Evolutionary conservation across 306 rosid species (phyloP), one percentile per base, ranked within the genome.

Genomic region (Albizia julibrissin): DNA sequence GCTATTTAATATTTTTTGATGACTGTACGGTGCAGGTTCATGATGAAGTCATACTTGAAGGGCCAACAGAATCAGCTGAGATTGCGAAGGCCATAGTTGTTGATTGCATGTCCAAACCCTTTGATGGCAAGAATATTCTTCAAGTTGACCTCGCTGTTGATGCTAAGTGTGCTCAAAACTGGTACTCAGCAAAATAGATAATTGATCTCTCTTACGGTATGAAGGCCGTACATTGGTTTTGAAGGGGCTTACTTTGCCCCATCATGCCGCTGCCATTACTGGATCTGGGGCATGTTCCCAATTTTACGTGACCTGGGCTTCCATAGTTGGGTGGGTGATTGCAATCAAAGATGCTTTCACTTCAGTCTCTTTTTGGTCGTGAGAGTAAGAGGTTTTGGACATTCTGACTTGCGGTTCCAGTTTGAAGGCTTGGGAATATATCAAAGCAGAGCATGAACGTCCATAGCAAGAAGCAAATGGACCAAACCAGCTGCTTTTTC

Each of bases 31-130:
- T 56, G 22, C 88, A 94, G 98, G 97, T 94, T 82, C 98, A 92
- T 81, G 99, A 95, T 83, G 98, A 95, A 91, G 97, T 93, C 78
- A 95, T 95, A 80, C 85, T 95, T 86, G 99, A 95, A 91, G 99
- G 99, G 73, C 99, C 99, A 43, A 86, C 89, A 3, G 96, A 92
- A 52, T 89, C 97, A 0, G 98, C 94, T 1, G 94, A 92, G 86
- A 85, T 87, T 50, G 99, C 99, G 0, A 95, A 93, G 91, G 90
- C 89, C 79, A 87, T 95, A 85, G 98, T 95, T 73, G 89, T 89
- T 26, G 92, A 95, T 22, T 95, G 98, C 88, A 95, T 95, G 99
- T 79, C 93, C 16, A 91, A 92, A 59, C 99, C 99, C 80, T 93
- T 95, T 78, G 56, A 85, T 33, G 98, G 97, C 47, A 75, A 80